Base-by-base conservation (phyloP, 345 rosid genomes). In the Zanthoxylum bungeanum region DNA sequence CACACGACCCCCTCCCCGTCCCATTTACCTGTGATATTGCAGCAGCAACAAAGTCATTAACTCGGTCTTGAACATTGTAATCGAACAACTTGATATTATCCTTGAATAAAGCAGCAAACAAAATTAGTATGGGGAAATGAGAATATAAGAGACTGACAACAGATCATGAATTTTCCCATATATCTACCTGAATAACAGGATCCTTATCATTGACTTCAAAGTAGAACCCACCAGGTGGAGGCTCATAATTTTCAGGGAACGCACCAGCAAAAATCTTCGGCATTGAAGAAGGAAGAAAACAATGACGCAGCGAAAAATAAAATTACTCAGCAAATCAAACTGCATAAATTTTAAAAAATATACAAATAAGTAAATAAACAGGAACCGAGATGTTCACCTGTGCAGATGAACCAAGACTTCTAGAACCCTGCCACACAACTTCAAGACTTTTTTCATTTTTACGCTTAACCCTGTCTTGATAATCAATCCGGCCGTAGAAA, bases 61-160 rank as follows among this genome's bases (percentile, higher is more conserved):
- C 99, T 79, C 98, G 87, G 4, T 92, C 97, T 84, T 82, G 85
- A 70, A 92, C 99, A 80, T 95, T 95, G 89, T 92, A 95, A 87
- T 95, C 99, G 78, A 91, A 95, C 63, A 92, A 75, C 77, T 80
- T 58, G 31, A 83, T 80, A 62, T 92, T 80, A 80, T 95, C 99
- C 99, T 95, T 79, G 85, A 84, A 47, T 0, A 40, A 65, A 75
- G 70, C 66, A 81, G 52, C 63, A 68, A 72, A 40, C 19, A 76
- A 55, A 28, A 74, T 82, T 77, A 82, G 53, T 64, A 65, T 30
- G n/a, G 56, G 62, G 66, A 25, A 37, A 40, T 1, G 28, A 56
- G 46, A 40, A 68, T 60, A 56, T 21, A 73, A n/a, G 56, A 52
- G 61, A 65, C 36, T 64, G 27, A 66, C 3, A 10, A 55, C 33